A percentile compares a stretch with the other conserved stretches of the same genome.
phyloP scores from a whole-genome alignment of 495 filamentous ascomycete species.

The Hypoxylon crocopeplum region DNA sequence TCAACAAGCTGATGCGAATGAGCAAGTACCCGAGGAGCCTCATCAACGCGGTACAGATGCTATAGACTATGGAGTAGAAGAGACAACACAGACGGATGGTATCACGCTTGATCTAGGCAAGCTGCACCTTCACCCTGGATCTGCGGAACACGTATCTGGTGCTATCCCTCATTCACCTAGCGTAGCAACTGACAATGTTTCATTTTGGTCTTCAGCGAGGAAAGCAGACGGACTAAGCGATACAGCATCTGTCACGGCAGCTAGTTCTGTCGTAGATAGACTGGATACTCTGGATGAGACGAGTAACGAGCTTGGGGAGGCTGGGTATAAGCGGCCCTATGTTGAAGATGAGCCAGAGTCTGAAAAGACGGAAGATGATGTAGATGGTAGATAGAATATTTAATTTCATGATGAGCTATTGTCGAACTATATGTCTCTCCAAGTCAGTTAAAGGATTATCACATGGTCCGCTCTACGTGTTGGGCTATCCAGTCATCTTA shows the following conservation, averaged over 20 bases:
- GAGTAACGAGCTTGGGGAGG: not conserved
- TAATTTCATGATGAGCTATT: too few relatives aligned
- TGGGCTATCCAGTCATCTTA: not conserved
- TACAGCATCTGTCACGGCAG: slow-evolving; percentile 35
- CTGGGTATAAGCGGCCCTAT: slow-evolving; percentile 30
- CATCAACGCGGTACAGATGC: not conserved
- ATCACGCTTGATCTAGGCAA: slow-evolving; percentile 24
- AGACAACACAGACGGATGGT: not conserved
- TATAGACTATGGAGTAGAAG: slow-evolving; percentile 1
- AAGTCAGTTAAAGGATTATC: not conserved
- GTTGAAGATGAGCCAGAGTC: slow-evolving; percentile 30
- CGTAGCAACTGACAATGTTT: slow-evolving; percentile 36
- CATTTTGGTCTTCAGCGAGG: slow-evolving; percentile 37
- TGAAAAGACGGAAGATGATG: not conserved
- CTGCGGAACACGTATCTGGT: slow-evolving; percentile 1
- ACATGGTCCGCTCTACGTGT: not conserved
- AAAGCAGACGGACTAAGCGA: slow-evolving; percentile 28
- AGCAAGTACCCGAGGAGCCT: not conserved
- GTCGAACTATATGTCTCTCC: too few relatives aligned
- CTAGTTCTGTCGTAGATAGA: slow-evolving; percentile 30
- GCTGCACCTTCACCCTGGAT: slow-evolving; percentile 15
- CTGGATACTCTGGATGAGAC: slow-evolving; percentile 22
- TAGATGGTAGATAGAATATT: not conserved
- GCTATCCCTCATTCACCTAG: slow-evolving; percentile 28
- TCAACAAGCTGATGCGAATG: slow-evolving; percentile 9